Percentiles rank a stretch among this genome's conserved stretches.
phyloP scores from a whole-genome alignment of 108 stramenopile species.

The Cylindrotheca fusiformis region DNA sequence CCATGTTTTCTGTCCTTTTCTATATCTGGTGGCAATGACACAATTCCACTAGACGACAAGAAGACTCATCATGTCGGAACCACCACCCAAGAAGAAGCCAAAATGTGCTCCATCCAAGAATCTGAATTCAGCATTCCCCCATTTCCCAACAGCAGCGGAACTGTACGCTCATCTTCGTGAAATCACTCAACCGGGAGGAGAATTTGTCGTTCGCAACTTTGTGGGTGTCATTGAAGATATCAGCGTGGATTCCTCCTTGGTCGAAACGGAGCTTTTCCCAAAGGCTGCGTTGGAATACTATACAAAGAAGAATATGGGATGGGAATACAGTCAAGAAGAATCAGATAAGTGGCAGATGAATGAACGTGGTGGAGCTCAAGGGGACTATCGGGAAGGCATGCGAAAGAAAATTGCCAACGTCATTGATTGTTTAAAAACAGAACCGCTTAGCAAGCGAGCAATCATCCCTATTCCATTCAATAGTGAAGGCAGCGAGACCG shows the following conservation, averaged over 20 bases:
- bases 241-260: constrained; percentile 29
- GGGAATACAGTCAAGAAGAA: constrained; percentile 45
- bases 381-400: constrained; percentile 66
- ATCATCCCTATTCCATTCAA: constrained; percentile 58
- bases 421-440: constrained; percentile 51
- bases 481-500: constrained; percentile 20
- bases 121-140: constrained; percentile 43
- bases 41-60: too few relatives aligned
- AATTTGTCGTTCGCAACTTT: constrained; percentile 59
- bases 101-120: constrained; percentile 49
- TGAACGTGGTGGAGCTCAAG: constrained; percentile 59
- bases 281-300: constrained; percentile 51
- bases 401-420: constrained; percentile 50
- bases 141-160: constrained; percentile 42
- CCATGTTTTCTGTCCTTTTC: too few relatives aligned
- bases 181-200: constrained; percentile 41
- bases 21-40: too few relatives aligned
- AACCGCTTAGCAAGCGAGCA: constrained; percentile 52
- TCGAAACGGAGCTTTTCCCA: constrained; percentile 62
- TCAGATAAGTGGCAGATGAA: constrained; percentile 36
- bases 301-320: constrained; percentile 52
- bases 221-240: constrained; percentile 57
- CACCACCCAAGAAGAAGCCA: too few relatives aligned
- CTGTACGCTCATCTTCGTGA: constrained; percentile 39
- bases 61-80: too few relatives aligned